Conservation (phyloP, 148 eudicot genomes). For the Chenopodium quinoa region DNA sequence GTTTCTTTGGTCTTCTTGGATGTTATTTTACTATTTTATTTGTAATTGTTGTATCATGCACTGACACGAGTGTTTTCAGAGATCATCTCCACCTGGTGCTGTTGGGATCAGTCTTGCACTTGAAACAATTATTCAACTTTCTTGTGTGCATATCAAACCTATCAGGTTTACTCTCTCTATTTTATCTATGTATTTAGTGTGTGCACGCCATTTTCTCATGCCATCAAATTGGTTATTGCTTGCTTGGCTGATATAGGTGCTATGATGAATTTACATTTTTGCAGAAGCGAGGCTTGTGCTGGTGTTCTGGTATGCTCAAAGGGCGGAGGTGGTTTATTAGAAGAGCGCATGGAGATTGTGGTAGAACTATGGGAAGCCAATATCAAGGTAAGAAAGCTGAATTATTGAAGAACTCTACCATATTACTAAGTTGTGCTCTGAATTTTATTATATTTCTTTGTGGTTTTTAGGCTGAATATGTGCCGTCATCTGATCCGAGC, state of each 20-base stretch:
- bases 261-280: constrained; percentile 2
- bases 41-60: not conserved
- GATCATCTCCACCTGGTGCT: constrained; percentile 84
- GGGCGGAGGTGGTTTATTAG: constrained; percentile 88
- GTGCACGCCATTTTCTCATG: not conserved
- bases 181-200: not conserved
- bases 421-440: not conserved
- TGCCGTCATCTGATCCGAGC: constrained; percentile 86
- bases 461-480: constrained; percentile 66
- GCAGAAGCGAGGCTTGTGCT: constrained; percentile 52
- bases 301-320: constrained; percentile 79
- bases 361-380: constrained; percentile 84
- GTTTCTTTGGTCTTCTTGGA: not conserved
- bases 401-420: not conserved
- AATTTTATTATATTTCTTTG: not conserved
- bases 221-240: not conserved
- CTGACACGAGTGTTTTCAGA: constrained; percentile 42
- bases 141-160: constrained; percentile 53
- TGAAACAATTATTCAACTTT: constrained; percentile 76
- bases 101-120: constrained; percentile 91
- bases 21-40: too few relatives aligned
- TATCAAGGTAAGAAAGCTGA: constrained; percentile 47
- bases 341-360: constrained; percentile 88
- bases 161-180: constrained; percentile 41
- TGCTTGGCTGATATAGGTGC: not conserved